Evolutionary conservation across 2,329 filamentous ascomycete species (phyloP).

Genomic region (Periconia sp.): DNA sequence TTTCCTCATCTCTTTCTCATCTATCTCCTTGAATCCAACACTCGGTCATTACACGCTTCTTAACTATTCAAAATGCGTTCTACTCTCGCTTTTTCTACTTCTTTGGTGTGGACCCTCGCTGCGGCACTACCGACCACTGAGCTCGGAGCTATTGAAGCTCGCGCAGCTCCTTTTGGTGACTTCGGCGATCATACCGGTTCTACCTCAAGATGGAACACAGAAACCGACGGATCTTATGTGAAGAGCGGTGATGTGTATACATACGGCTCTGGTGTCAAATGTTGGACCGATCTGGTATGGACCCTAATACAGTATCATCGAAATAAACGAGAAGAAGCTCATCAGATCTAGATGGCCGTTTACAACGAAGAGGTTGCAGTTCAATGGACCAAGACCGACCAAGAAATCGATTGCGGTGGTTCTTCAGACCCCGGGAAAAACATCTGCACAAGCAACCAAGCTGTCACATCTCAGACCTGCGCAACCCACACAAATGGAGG

Average conservation of each 20-base stretch:
- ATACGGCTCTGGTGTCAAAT: not conserved
- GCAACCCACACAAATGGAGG: not conserved
- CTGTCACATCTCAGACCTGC: not conserved
- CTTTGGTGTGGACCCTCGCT: too few species aligned
- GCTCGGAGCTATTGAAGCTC: not conserved
- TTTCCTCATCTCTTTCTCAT: too few species aligned
- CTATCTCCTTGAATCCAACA: too few species aligned
- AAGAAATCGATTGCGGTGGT: conserved; percentile 1
- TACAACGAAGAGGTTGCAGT: not conserved
- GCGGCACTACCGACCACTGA: too few species aligned
- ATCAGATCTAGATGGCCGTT: not conserved
- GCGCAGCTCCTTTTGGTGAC: not conserved
- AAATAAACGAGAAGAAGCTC: too few species aligned
- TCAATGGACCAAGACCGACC: not conserved
- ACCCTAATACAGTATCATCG: not conserved
- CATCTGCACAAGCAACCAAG: not conserved
- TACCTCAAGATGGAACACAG: not conserved
- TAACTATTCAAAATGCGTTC: too few species aligned
- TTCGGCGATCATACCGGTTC: not conserved
- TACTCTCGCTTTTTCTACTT: too few species aligned
- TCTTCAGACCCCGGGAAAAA: not conserved
- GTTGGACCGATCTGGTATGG: not conserved
- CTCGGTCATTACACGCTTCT: too few species aligned
- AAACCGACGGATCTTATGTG: not conserved
- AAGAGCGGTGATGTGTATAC: not conserved